These are phyloP conservation scores for Kodamaea sagamina DNA, from an alignment of 805 yeast genomes.

Conservation along the genomic window DNA sequence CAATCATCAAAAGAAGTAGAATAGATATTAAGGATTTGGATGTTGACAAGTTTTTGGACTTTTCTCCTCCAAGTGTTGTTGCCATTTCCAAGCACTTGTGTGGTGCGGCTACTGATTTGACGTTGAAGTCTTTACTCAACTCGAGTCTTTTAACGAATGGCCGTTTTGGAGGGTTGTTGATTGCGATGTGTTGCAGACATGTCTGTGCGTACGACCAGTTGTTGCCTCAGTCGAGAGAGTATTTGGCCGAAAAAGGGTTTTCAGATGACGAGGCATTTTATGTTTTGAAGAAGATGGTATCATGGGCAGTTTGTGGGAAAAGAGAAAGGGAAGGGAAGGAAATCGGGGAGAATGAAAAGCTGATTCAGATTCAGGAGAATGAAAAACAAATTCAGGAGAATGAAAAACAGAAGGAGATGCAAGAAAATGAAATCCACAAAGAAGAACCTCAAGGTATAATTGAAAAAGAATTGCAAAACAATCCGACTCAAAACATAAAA, in stretches of 20 bases:
- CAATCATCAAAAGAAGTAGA: conserved; percentile 53
- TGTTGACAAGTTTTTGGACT: conserved; percentile 47
- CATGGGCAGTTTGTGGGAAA: conserved; percentile 88
- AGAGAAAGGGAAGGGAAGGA: conserved; percentile 26
- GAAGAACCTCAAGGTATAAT: too few species aligned
- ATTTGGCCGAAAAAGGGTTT: conserved; percentile 37
- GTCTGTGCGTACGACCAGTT: conserved; percentile 66
- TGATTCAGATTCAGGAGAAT: too few species aligned
- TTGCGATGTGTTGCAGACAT: conserved; percentile 94
- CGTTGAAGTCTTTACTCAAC: conserved; percentile 63
- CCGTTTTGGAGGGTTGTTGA: conserved; percentile 59
- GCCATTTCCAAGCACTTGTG: conserved; percentile 88
- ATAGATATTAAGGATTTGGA: conserved; percentile 79
- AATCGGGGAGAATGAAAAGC: too few species aligned
- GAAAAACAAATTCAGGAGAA: too few species aligned
- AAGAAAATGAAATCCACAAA: too few species aligned
- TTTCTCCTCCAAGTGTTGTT: conserved; percentile 36
- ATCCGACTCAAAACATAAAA: too few species aligned
- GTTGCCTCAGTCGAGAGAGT: conserved; percentile 47
- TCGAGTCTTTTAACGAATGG: conserved; percentile 23
- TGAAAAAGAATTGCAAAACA: too few species aligned
- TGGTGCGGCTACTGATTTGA: conserved; percentile 91
- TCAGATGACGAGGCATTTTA: conserved; percentile 40
- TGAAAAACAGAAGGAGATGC: too few species aligned
- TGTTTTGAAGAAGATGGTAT: conserved; percentile 61